Base-by-base conservation (phyloP, 441 rosid species). In the Pelargonium australe region DNA sequence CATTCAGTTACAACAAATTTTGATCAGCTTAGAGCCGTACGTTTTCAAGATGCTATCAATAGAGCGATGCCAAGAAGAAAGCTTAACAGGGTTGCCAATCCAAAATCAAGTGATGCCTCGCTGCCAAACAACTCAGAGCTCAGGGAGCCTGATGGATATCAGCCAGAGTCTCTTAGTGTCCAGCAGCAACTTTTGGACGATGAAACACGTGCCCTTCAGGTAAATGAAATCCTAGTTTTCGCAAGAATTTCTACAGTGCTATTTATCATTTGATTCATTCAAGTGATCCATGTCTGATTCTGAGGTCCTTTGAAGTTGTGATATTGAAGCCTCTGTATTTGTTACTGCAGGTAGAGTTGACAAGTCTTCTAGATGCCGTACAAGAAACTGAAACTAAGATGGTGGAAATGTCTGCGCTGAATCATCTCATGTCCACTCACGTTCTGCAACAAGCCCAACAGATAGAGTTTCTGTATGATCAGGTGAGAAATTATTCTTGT, bases 331-430 rank as follows among this genome's bases (percentile, higher is more conserved):
- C 65, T 13, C 68, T 72, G 17, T 34, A 47, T 61, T 25, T 76
- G 20, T 66, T 62, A 47, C 8, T 84, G 79, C 84, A 95, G 98
- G 92, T 86, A 2, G 96, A 88, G 85, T 85, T 91, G 84, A 80
- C 86, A 31, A 83, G 83, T 82, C 95, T 95, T 64, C 83, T 91
- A 69, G 99, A 92, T 37, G 82, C 94, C 31, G 97, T 77, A 77
- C 94, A 82, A 75, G 83, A 90, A 84, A 95, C 95, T 2, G 99
- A 91, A 81, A 89, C 99, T 23, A 90, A 85, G 84, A 90, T 92
- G 97, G 95, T 95, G 73, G 99, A 95, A 83, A 92, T 95, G 96
- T 95, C 98, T 63, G 98, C 97, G 65, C 58, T 92, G 80, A 92
- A 95, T 78, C 99, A 95, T 74, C 90, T 92, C 62, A 85, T 92